These are phyloP conservation scores for Thalassia testudinum DNA, from an alignment of 116 monocot species.

Conservation along the genomic window DNA sequence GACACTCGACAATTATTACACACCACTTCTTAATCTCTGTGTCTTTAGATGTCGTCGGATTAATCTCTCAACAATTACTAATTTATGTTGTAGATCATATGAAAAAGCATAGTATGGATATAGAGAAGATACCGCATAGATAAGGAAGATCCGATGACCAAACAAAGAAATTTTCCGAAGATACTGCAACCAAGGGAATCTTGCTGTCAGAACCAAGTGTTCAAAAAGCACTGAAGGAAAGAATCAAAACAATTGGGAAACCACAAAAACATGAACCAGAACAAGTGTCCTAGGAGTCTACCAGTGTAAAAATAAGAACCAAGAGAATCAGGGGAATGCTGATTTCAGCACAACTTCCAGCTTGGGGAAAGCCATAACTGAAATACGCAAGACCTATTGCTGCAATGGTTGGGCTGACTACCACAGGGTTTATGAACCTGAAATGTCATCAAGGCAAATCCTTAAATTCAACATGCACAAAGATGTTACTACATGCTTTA, in stretches of 20 bases:
- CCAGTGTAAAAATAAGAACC: conserved; percentile 86
- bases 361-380: conserved; percentile 97
- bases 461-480: neutral
- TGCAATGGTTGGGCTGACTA: conserved; percentile 92
- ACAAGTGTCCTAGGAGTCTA: conserved; percentile 11
- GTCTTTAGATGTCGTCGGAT: no score
- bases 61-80: no score
- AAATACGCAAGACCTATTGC: conserved; percentile 89
- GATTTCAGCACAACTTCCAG: conserved; percentile 82
- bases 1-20: no score
- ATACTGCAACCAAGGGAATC: conserved; percentile 41
- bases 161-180: conserved; percentile 65
- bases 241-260: neutral
- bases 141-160: conserved; percentile 74
- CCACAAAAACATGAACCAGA: no score
- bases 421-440: conserved; percentile 96
- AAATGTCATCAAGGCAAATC: neutral
- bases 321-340: conserved; percentile 76
- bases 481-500: neutral
- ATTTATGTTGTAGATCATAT: no score
- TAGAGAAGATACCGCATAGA: conserved; percentile 62
- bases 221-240: neutral
- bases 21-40: no score
- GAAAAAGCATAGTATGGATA: no score
- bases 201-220: neutral